A percentile compares a stretch with the other conserved stretches of the same genome.
phyloP scores from a whole-genome alignment of 768 basidiomycete genomes.

The Podaxis sp. region DNA sequence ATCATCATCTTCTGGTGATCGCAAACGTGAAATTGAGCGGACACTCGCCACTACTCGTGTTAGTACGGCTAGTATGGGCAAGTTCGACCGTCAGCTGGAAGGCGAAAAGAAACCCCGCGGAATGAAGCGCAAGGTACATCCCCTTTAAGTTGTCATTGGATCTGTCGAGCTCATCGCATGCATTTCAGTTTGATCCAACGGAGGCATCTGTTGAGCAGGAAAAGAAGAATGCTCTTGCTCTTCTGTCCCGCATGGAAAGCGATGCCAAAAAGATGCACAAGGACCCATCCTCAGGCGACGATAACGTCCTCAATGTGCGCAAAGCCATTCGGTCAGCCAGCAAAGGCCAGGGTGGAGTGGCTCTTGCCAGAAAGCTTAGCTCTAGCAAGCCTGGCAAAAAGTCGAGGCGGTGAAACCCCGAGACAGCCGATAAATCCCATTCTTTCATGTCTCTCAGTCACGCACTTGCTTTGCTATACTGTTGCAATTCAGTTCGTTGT shows the following conservation, averaged over 20 bases:
- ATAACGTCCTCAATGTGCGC: conserved; percentile 72
- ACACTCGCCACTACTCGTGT: conserved; percentile 73
- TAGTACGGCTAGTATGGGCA: conserved; percentile 95
- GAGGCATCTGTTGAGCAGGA: conserved; percentile 68
- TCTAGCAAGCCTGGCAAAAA: neutral
- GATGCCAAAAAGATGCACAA: conserved; percentile 63
- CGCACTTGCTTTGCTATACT: neutral
- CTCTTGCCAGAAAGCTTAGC: conserved; percentile 38
- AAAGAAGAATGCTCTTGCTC: conserved; percentile 67
- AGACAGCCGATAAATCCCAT: neutral
- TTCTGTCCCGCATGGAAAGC: conserved; percentile 78
- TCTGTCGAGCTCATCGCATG: neutral
- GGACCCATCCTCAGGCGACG: conserved; percentile 42
- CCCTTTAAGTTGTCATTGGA: neutral
- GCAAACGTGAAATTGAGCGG: conserved; percentile 74
- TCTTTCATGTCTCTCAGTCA: neutral
- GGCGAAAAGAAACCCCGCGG: conserved; percentile 90
- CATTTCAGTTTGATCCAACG: conserved; percentile 78
- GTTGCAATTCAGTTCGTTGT: neutral
- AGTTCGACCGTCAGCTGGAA: conserved; percentile 86
- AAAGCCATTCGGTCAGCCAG: conserved; percentile 84
- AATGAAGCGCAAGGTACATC: conserved; percentile 85
- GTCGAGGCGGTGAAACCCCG: conserved; percentile 1
- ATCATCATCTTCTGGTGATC: conserved; percentile 32
- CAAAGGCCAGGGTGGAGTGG: conserved; percentile 63